These are phyloP conservation scores for Delitschia confertaspora DNA, from an alignment of 495 filamentous ascomycete genomes.

Conservation along the genomic window DNA sequence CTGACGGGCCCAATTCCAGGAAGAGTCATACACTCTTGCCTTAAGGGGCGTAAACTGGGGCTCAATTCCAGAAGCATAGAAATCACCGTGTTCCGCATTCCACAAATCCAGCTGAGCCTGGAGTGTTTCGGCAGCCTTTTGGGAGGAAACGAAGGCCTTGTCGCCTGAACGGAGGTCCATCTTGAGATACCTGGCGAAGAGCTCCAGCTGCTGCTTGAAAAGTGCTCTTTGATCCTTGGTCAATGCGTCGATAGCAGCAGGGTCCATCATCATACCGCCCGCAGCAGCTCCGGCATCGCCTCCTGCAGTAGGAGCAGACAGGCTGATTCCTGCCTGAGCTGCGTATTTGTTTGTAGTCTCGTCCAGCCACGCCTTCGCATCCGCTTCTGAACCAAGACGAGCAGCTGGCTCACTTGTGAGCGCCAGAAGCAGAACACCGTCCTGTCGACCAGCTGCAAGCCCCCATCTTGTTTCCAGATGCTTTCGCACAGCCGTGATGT, in stretches of 20 bases:
- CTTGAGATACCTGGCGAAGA: slow-evolving; percentile 92
- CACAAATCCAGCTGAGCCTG: slow-evolving; percentile 92
- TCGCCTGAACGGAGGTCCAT: slow-evolving; percentile 92
- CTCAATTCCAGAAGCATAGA: slow-evolving; percentile 91
- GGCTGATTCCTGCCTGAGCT: slow-evolving; percentile 67
- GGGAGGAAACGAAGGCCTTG: slow-evolving; percentile 76
- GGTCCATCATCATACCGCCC: slow-evolving; percentile 98
- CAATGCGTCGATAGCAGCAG: slow-evolving; percentile 88
- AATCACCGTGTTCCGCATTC: slow-evolving; percentile 90
- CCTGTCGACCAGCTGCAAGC: slow-evolving; percentile 76
- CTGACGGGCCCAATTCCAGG: slow-evolving; percentile 98
- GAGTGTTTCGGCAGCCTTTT: slow-evolving; percentile 73
- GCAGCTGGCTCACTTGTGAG: slow-evolving; percentile 86
- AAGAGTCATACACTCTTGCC: slow-evolving; percentile 92
- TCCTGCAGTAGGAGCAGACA: slow-evolving; percentile 66
- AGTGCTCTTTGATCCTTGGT: slow-evolving; percentile 91
- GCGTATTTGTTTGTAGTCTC: slow-evolving; percentile 86
- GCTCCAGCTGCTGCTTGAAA: slow-evolving; percentile 95
- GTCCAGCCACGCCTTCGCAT: slow-evolving; percentile 87
- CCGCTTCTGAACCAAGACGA: slow-evolving; percentile 77
- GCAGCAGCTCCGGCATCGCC: slow-evolving; percentile 62
- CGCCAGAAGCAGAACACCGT: slow-evolving; percentile 78
- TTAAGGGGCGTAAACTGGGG: slow-evolving; percentile 89
- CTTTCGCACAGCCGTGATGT: slow-evolving; percentile 89
- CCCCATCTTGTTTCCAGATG: slow-evolving; percentile 94